Evolutionary conservation across 2,329 filamentous ascomycete species (phyloP).

Genomic region (Neopestalotiopsis clavispora): DNA sequence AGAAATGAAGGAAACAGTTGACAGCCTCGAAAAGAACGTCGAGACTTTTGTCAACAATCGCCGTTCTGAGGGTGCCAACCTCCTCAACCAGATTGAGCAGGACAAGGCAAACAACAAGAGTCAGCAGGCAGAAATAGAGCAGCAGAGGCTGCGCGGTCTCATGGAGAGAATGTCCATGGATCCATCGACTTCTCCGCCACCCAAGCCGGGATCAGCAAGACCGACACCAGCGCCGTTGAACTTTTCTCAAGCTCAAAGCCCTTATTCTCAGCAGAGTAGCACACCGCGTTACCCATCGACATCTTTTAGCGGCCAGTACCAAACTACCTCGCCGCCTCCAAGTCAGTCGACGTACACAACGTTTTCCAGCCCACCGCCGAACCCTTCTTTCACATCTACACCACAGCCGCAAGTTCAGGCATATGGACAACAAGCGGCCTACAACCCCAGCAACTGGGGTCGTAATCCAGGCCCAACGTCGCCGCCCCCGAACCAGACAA

Average conservation of each 20-base stretch:
- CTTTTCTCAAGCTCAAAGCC: constrained; percentile 52
- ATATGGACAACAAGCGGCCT: constrained; percentile 51
- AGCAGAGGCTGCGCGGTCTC: constrained; percentile 81
- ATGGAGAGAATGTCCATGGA: constrained; percentile 98
- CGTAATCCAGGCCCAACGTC: constrained; percentile 58
- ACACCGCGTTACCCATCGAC: constrained; percentile 57
- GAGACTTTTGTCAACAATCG: constrained; percentile 97
- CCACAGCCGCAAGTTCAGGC: constrained; percentile 44
- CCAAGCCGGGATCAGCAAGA: constrained; percentile 42
- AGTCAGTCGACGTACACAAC: constrained; percentile 51
- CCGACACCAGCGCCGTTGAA: constrained; percentile 48
- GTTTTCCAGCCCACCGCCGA: constrained; percentile 47
- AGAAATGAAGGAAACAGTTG: constrained; percentile 94
- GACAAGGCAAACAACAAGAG: constrained; percentile 67
- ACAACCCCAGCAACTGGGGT: constrained; percentile 65
- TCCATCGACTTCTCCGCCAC: constrained; percentile 51
- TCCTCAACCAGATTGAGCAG: constrained; percentile 87
- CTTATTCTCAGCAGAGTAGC: constrained; percentile 41
- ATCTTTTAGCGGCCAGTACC: constrained; percentile 62
- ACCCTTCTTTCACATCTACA: constrained; percentile 32
- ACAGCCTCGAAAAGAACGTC: constrained; percentile 92
- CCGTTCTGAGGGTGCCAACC: constrained; percentile 85
- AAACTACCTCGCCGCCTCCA: constrained; percentile 60
- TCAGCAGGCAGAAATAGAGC: constrained; percentile 77
- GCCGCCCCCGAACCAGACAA: constrained; percentile 45